Evolutionary conservation across 371 early-diverging fungal species (phyloP).

Genomic region (Parasitella parasitica): DNA sequence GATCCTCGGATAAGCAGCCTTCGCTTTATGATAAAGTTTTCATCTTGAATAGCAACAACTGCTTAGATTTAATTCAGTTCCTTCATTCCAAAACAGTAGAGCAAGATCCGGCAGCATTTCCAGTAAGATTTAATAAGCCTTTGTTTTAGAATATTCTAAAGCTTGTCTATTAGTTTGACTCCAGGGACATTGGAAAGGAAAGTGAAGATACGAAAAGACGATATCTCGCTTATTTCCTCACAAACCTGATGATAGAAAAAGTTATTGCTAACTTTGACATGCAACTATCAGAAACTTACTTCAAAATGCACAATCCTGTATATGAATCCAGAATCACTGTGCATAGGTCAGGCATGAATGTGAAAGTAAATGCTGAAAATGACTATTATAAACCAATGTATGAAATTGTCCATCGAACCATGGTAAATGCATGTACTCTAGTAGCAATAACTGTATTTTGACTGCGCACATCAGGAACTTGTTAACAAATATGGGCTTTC

Average conservation of each 20-base stretch:
- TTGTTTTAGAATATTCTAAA: background rate
- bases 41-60: background rate
- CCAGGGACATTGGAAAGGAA: slow-evolving; percentile 15
- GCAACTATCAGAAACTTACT: slow-evolving; percentile 16
- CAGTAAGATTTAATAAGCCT: background rate
- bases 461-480: no score
- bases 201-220: slow-evolving; percentile 17
- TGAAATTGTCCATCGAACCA: slow-evolving; percentile 6
- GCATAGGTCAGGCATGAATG: background rate
- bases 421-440: slow-evolving; percentile 7
- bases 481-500: slow-evolving; percentile 7
- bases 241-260: slow-evolving; percentile 6
- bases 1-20: background rate
- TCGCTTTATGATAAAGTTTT: slow-evolving; percentile 6
- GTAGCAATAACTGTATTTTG: no score
- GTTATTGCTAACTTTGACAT: slow-evolving; percentile 17
- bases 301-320: slow-evolving; percentile 2
- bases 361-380: background rate
- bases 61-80: slow-evolving; percentile 22
- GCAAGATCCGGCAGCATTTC: background rate
- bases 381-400: background rate
- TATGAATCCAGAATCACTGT: slow-evolving; percentile 1
- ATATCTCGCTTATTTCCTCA: slow-evolving; percentile 19
- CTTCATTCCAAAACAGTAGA: slow-evolving; percentile 7
- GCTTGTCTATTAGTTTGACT: background rate